phyloP scores from a whole-genome alignment of 768 basidiomycete species.

The Lactifluus echinatus region DNA sequence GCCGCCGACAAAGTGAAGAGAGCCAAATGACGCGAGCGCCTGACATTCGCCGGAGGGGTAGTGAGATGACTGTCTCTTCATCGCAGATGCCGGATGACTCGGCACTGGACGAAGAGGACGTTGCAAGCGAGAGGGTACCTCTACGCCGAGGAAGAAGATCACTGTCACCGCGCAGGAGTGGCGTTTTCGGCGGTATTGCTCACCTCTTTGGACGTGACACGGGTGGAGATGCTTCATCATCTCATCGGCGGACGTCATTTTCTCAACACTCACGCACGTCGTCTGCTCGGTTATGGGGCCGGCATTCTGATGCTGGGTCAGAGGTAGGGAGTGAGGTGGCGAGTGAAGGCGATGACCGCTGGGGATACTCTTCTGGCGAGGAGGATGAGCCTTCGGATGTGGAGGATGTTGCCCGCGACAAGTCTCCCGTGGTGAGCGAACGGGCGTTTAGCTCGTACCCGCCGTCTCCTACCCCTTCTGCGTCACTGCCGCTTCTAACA shows the following conservation, averaged over 20 bases:
- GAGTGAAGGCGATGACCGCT: constrained; percentile 53
- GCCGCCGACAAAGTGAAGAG: constrained; percentile 39
- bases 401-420: constrained; percentile 31
- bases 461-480: constrained; percentile 43
- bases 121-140: constrained; percentile 3
- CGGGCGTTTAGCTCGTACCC: constrained; percentile 67
- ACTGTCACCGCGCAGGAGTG: constrained; percentile 26
- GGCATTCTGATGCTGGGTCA: constrained; percentile 49
- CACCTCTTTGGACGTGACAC: constrained; percentile 45
- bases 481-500: constrained; percentile 57
- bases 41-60: constrained; percentile 4
- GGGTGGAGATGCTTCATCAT: constrained; percentile 30
- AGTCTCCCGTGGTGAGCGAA: constrained; percentile 40
- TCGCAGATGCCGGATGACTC: constrained; percentile 9
- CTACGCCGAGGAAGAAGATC: constrained; percentile 19
- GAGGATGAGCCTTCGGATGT: constrained; percentile 47
- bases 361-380: constrained; percentile 89
- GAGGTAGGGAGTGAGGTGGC: constrained; percentile 52
- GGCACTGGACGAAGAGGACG: constrained; percentile 18
- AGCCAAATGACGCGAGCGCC: constrained; percentile 11
- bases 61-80: constrained; percentile 1
- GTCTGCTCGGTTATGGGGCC: constrained; percentile 39
- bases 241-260: constrained; percentile 41
- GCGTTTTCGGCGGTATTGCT: constrained; percentile 58
- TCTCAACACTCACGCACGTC: constrained; percentile 51